A percentile compares a stretch with the other conserved stretches of the same genome.
Conservation (phyloP, 1,139 yeast species). For the Diutina pseudorugosa region DNA sequence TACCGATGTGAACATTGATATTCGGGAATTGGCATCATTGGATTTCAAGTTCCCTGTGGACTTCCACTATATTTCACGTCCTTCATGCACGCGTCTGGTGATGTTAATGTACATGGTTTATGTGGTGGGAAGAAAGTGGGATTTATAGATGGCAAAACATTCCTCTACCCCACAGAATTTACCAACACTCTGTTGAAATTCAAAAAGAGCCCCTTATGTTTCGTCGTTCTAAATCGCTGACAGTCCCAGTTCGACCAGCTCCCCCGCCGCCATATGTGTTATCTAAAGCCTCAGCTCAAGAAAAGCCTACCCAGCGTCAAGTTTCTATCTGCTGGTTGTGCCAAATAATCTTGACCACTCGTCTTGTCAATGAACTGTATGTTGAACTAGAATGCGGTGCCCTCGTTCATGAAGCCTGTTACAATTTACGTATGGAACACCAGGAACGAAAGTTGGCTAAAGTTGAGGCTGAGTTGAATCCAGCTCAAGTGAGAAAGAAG, state of each 20-base stretch:
- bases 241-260: not conserved
- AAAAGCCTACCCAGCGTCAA: not conserved
- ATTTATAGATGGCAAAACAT: not conserved
- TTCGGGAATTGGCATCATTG: no score
- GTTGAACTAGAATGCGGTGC: not conserved
- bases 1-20: no score
- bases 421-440: not conserved
- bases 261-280: conserved; percentile 3
- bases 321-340: not conserved
- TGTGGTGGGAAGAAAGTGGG: not conserved
- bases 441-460: not conserved
- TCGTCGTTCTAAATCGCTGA: not conserved
- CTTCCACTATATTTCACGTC: not conserved
- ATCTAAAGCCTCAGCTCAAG: not conserved
- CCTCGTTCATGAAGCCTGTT: not conserved
- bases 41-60: not conserved
- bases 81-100: not conserved
- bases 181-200: not conserved
- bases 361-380: not conserved
- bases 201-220: not conserved
- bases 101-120: not conserved
- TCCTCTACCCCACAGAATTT: not conserved
- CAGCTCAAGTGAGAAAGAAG: not conserved
- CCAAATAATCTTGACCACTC: not conserved
- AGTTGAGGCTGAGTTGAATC: not conserved